These are phyloP conservation scores for Candida sanyiensis DNA, from an alignment of 805 yeast species.

Conservation along the genomic window DNA sequence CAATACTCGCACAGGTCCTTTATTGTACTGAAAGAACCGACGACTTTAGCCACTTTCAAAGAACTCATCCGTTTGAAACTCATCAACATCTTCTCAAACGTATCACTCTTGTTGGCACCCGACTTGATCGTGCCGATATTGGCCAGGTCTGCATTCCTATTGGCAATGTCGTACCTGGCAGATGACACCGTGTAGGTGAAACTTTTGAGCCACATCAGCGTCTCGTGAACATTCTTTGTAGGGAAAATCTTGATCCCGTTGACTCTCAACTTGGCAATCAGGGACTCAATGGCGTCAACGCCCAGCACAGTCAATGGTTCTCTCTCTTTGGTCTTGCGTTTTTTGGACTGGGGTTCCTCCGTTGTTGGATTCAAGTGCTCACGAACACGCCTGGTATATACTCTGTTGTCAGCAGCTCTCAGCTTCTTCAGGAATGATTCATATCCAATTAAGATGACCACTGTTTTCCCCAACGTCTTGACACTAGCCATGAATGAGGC, in stretches of 20 bases:
- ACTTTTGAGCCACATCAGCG: conserved; percentile 47
- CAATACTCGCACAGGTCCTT: conserved; percentile 26
- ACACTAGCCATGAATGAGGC: not conserved
- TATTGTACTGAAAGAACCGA: conserved; percentile 36
- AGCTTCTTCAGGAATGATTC: conserved; percentile 42
- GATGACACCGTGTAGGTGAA: conserved; percentile 51
- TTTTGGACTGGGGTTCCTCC: not conserved
- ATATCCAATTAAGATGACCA: conserved; percentile 44
- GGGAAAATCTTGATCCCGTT: conserved; percentile 46
- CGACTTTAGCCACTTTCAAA: conserved; percentile 41
- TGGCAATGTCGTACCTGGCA: conserved; percentile 48
- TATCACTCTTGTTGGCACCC: conserved; percentile 42
- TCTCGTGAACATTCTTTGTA: conserved; percentile 41
- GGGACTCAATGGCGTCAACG: conserved; percentile 32
- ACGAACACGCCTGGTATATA: conserved; percentile 35
- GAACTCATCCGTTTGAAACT: conserved; percentile 57
- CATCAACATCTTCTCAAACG: conserved; percentile 44
- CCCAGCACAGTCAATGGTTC: conserved; percentile 4
- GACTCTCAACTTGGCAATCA: conserved; percentile 42
- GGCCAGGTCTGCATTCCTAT: conserved; percentile 49
- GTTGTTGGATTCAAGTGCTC: conserved; percentile 17
- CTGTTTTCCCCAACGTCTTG: conserved; percentile 22
- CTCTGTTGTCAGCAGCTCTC: conserved; percentile 39
- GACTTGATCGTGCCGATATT: conserved; percentile 52
- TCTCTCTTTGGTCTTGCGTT: conserved; percentile 8